Evolutionary conservation across 1,139 yeast genomes (phyloP), one percentile per base, ranked within the genome.

Genomic region (Kodamaea ohmeri): DNA sequence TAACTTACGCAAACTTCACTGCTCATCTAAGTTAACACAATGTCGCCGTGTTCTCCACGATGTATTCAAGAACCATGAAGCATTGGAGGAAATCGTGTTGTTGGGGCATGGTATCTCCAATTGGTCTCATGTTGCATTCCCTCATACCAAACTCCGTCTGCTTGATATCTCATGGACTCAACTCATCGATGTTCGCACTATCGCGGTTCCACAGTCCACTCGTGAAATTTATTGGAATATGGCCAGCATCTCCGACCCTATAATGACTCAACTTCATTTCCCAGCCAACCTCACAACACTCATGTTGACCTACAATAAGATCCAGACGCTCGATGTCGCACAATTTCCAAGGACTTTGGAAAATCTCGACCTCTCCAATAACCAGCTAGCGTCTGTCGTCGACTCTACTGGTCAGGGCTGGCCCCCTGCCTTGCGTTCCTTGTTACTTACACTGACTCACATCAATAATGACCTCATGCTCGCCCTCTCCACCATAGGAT

Each of bases 111-210:
- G 54, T 4, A 53, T 63, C 8, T 39, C 42, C 3, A 48, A 63
- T 33, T 67, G 71, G 72, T 40, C 57, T 0, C 42, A 42, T 3
- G 51, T 58, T 5, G 32, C 27, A 5, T 52, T 67, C 3, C 55
- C 56, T 0, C 41, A 40, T 2, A 20, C 25, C 13, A 49, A 43
- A 22, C 46, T 66, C 18, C 42, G 39, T 6, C 60, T 61, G 34
- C 47, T 67, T 31, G 73, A 67, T 42, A 43, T 64, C 17, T 66
- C 73, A 3, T 67, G 73, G 73, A 58, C 55, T 20, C 44, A 44
- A 16, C 30, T 30, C n/a, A 46, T 45, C 5, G 47, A 47, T 22
- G 45, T 46, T 9, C 34, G 39, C 16, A 38, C 49, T 2, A 36
- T 47, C 55, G 58, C 36, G 0, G 40, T 61, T 7, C 68, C 61